Conservation (phyloP, 2,329 filamentous ascomycete genomes). For the Fusarium sp. region DNA sequence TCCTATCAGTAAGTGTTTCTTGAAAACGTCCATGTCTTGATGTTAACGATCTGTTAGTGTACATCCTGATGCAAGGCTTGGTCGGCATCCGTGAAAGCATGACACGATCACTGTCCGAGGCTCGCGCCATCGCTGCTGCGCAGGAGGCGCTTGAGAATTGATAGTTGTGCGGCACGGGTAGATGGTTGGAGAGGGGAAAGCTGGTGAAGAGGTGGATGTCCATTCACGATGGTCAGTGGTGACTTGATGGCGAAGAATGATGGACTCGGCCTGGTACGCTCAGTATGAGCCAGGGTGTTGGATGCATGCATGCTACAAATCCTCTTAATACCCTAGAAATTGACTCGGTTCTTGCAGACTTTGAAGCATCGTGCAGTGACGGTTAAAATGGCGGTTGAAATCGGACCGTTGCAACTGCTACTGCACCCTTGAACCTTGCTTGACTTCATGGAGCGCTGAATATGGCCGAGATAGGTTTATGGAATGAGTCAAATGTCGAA, state of each 20-base stretch:
- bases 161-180: neutral
- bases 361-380: neutral
- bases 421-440: neutral
- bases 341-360: conserved; percentile 4
- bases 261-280: neutral
- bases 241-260: conserved; percentile 1
- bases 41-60: conserved; percentile 53
- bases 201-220: neutral
- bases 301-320: neutral
- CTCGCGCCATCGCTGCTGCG: conserved; percentile 40
- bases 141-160: conserved; percentile 38
- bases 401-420: neutral
- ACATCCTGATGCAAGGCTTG: conserved; percentile 62
- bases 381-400: neutral
- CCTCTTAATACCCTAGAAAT: conserved; percentile 31
- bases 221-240: neutral
- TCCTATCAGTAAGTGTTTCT: conserved; percentile 56
- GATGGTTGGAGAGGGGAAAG: neutral
- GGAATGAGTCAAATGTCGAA: neutral
- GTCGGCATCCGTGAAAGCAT: conserved; percentile 61
- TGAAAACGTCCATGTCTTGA: neutral
- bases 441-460: neutral
- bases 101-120: conserved; percentile 43
- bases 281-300: neutral
- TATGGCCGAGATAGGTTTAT: neutral